Base-by-base conservation (phyloP, 2,329 filamentous ascomycete species). In the Pseudogymnoascus sp. region DNA sequence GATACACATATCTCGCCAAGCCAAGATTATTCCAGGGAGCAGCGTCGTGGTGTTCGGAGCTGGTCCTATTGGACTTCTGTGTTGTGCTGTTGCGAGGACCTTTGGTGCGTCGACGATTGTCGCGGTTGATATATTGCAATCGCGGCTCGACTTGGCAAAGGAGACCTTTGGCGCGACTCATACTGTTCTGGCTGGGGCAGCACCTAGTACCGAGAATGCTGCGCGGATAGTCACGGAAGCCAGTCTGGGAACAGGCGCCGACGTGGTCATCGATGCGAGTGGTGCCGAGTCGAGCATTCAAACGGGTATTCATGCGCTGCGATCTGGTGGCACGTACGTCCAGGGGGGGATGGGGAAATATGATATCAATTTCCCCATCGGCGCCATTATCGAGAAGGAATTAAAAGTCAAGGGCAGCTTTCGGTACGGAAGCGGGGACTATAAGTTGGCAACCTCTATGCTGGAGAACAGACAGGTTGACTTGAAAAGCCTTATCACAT, bases 401-500 rank as follows among this genome's bases (percentile, higher is more conserved):
- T 78, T 83, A 60, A 80, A 83, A 67, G 77, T 83, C 35, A 72
- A 81, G 14, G 80, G 80, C 16, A 78, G 81, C 6, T 83, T 83
- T 71, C 74, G 81, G 60, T 83, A 83, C 66, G 80, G 79, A 7
- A 84, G 85, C 62, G 92, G 92, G 19, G 93, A 97, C 75, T 97
- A 97, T 76, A 84, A 87, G 69, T 78, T 86, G 7, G 86, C 86
- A 0, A 78, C 97, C 58, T 85, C 90, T 66, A 80, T 97, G 65
- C 85, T 96, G 1, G 82, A 83, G 6, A 81, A 78, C 25, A 90
- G 89, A 60, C 85, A 84, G 73, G 84, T 97, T 42, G 85, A 90
- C 55, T 88, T 92, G 64, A 95, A 94, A 84, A 84, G 84, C 74
- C 80, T 97, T 65, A 86, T 97, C 67, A 91, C 89, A 11, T 82